phyloP scores from a whole-genome alignment of 2,329 filamentous ascomycete genomes.

The Fonsecaea nubica region DNA sequence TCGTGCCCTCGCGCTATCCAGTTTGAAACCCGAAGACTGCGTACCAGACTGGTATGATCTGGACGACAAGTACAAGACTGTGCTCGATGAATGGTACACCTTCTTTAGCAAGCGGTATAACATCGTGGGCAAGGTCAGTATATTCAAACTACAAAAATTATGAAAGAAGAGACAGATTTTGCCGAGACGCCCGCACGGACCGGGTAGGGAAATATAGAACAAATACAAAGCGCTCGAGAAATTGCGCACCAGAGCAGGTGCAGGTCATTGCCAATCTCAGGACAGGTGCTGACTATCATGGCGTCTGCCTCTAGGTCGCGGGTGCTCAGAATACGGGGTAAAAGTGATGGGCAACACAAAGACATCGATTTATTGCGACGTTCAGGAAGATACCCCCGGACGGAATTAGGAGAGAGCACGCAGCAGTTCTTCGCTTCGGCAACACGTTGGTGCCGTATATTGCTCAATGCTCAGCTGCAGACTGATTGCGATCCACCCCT shows the following conservation, averaged over 20 bases:
- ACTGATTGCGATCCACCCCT: background rate
- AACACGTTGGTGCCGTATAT: background rate
- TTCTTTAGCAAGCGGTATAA: constrained; percentile 99
- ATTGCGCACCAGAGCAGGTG: background rate
- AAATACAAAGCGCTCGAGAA: background rate
- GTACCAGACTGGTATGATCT: constrained; percentile 82
- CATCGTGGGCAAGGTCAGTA: constrained; percentile 60
- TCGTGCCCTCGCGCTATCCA: constrained; percentile 85
- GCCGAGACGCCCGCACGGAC: background rate
- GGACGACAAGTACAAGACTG: constrained; percentile 80
- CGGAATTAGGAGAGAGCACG: background rate
- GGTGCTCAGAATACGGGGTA: constrained; percentile 35
- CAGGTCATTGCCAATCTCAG: background rate
- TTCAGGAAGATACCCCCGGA: background rate
- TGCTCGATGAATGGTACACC: constrained; percentile 88
- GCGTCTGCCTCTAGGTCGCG: constrained; percentile 29
- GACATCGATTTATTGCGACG: constrained; percentile 5
- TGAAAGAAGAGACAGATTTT: constrained; percentile 11
- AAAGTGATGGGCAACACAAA: constrained; percentile 6
- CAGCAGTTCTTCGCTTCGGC: background rate
- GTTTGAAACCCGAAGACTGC: constrained; percentile 84
- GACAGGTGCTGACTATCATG: constrained; percentile 19
- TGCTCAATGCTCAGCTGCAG: background rate
- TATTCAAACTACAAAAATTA: constrained; percentile 20
- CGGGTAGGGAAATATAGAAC: background rate